Evolutionary conservation across 202 grass and related monocot genomes (phyloP), one percentile per base, ranked within the genome.

Genomic region (Brachypodium distachyon): DNA sequence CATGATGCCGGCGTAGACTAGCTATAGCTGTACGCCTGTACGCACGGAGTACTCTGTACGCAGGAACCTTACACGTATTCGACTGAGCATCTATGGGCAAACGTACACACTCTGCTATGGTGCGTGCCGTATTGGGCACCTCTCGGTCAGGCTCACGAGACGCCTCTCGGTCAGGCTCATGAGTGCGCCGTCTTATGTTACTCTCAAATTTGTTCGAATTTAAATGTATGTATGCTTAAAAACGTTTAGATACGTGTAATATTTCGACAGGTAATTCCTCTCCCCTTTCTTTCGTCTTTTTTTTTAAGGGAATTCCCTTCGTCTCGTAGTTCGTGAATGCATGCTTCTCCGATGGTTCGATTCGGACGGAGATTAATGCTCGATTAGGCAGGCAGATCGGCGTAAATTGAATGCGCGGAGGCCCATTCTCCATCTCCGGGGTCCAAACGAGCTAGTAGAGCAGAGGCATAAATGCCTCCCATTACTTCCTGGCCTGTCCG

Each of bases 381-480:
- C 34, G 4, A 4, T 17, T 42, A 73, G 39, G 26, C 23, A 14
- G 26, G 50, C 50, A 56, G 70, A 60, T 33, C 26, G 53, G 38
- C 52, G 9, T 75, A 33, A 46, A 21, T 32, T 60, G 7, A 42
- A 46, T 75, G 17, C 14, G 0, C 7, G 11, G 37, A 65, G 36
- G 34, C n/a, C 19, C 70, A 41, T 28, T n/a, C n/a, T n/a, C n/a
- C n/a, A 25, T 33, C 67, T 70, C 28, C 67, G 1, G 18, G 67
- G 36, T 71, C 46, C 31, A 51, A n/a, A 70, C 25, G 41, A 22
- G 11, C 19, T 18, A 21, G n/a, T 4, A 1, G 38, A 44, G 37
- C 31, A 61, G 73, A 76, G 53, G 9, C 38, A 16, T 77, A 25
- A 77, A 77, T 77, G 29, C 73, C n/a, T n/a, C n/a, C n/a, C 73